phyloP scores from a whole-genome alignment of 805 yeast genomes.

The Millerozyma miso region DNA sequence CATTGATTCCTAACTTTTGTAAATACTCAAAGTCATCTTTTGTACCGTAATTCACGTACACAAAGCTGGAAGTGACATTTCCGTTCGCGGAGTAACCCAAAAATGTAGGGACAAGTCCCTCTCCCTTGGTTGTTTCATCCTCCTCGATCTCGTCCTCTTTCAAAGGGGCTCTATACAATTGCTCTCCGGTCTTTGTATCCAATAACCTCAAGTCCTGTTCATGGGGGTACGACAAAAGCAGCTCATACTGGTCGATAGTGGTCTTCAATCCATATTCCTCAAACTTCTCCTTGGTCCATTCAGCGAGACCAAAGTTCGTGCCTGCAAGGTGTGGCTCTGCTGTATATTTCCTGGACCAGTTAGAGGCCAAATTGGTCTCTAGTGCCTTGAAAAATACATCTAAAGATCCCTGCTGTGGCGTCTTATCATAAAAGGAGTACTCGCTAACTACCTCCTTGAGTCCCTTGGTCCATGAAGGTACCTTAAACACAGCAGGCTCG shows the following conservation, averaged over 20 bases:
- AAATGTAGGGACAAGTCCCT: slow-evolving; percentile 45
- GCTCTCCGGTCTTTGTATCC: slow-evolving; percentile 25
- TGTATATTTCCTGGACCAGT: slow-evolving; percentile 41
- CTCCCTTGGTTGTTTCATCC: slow-evolving; percentile 36
- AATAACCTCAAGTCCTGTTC: slow-evolving; percentile 39
- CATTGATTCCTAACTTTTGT: slow-evolving; percentile 34
- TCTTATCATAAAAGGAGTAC: background rate
- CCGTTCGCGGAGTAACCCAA: slow-evolving; percentile 67
- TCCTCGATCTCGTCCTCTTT: slow-evolving; percentile 45
- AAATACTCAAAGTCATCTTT: slow-evolving; percentile 49
- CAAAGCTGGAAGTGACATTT: slow-evolving; percentile 49
- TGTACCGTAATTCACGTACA: slow-evolving; percentile 61
- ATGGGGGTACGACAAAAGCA: slow-evolving; percentile 50
- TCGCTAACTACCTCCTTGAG: background rate
- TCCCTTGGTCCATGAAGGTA: background rate
- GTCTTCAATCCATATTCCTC: slow-evolving; percentile 50
- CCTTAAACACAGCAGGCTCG: background rate
- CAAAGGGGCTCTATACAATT: slow-evolving; percentile 45
- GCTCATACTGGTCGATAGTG: slow-evolving; percentile 50
- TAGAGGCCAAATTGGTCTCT: slow-evolving; percentile 34
- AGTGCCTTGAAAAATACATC: slow-evolving; percentile 7
- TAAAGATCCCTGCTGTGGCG: background rate
- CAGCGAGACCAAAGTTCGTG: slow-evolving; percentile 38
- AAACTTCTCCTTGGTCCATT: slow-evolving; percentile 49
- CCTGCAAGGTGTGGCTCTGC: slow-evolving; percentile 45